Base-by-base conservation (phyloP, 495 filamentous ascomycete species). In the Xylaria curta region DNA sequence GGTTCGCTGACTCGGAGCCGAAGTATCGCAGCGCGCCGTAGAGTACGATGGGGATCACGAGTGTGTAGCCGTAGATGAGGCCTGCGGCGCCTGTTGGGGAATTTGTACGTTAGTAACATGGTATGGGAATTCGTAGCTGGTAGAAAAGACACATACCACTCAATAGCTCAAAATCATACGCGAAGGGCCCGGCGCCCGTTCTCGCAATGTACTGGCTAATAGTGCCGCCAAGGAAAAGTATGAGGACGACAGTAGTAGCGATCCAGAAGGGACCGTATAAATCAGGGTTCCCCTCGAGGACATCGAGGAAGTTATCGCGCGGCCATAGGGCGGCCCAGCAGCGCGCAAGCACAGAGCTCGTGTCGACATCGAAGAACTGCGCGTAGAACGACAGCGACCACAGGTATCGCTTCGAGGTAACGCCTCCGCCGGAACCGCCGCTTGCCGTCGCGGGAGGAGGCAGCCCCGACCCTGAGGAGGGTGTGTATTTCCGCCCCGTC, bases 311-410 rank as follows among this genome's bases (percentile, higher is more conserved):
- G 84, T 97, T 97, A 60, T 90, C 90, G 63, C 93, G 89, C 40
- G 97, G 96, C 82, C 92, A 97, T 33, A 98, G 82, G 28, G 95
- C 90, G 0, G 94, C 91, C 78, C 89, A 87, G 79, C 95, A 97
- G 70, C 96, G 91, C 75, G 88, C 84, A 58, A 97, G 83, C 38
- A 99, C 94, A 66, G 93, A 90, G 73, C 89, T 91, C 49, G 96
- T 98, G 81, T 98, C 95, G 68, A 99, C 95, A 76, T 98, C 96
- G 82, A 99, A 99, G 86, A 92, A 98, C 84, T 95, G 97, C 67
- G 94, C 90, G 85, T 99, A 99, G 86, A 97, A 99, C 69, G 91
- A 89, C 49, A 98, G 81, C 59, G 89, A 91, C 96, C 96, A 99
- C 74, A 98, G 92, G 85, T 89, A 93, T 72, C 92, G 92, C 84